Evolutionary conservation across 2,329 filamentous ascomycete genomes (phyloP).

Genomic region (Epichloe baconii): DNA sequence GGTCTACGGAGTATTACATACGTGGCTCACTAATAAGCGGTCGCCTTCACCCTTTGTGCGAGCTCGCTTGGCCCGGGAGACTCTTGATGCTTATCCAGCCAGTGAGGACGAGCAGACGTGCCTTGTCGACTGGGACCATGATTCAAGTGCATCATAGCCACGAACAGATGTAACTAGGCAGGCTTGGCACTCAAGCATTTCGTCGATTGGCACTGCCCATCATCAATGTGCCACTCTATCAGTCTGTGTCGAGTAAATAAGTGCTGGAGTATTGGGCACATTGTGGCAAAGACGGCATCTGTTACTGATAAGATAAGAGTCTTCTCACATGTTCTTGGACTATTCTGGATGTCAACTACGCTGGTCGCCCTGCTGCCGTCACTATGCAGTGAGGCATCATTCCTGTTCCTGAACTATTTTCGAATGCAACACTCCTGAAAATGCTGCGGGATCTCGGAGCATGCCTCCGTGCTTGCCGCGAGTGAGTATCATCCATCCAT

Average conservation of each 20-base stretch:
- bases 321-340: neutral
- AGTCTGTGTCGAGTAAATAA: neutral
- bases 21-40: neutral
- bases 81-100: neutral
- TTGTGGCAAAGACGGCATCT: neutral
- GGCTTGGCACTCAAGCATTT: neutral
- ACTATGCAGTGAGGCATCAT: neutral
- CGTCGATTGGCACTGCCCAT: neutral
- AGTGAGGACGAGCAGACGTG: neutral
- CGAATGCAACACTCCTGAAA: neutral
- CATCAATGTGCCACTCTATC: neutral
- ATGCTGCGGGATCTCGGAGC: neutral
- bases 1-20: neutral
- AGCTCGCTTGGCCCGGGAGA: neutral
- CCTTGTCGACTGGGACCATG: neutral
- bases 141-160: neutral
- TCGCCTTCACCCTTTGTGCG: neutral
- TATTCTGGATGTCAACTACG: neutral
- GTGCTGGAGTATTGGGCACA: neutral
- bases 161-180: neutral
- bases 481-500: neutral
- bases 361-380: neutral
- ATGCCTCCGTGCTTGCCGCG: neutral
- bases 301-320: neutral
- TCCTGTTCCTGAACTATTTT: neutral